These are phyloP conservation scores for Casuarina equisetifolia DNA, from an alignment of 306 rosid genomes.

Conservation along the genomic window DNA sequence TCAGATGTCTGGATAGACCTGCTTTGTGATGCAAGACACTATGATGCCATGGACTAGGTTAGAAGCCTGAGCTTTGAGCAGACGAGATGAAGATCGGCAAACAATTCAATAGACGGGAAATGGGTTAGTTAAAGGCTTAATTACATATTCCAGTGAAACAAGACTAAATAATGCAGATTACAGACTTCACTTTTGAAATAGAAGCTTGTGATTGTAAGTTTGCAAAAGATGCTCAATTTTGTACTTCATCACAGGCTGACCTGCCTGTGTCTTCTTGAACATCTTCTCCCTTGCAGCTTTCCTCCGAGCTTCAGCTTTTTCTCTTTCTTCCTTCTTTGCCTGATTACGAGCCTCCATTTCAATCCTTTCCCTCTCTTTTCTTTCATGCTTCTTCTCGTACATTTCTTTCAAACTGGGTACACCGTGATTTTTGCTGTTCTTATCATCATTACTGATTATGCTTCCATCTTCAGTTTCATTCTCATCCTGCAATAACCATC, in stretches of 20 bases:
- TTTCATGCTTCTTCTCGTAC: constrained; percentile 57
- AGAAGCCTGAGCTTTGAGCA: neutral
- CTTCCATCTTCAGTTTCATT: constrained; percentile 29
- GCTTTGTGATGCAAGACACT: neutral
- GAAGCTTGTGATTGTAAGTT: constrained; percentile 22
- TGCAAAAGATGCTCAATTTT: constrained; percentile 76
- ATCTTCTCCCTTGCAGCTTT: constrained; percentile 56
- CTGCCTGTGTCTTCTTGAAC: constrained; percentile 65
- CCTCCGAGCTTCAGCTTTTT: constrained; percentile 56
- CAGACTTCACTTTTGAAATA: neutral
- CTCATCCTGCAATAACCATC: constrained; percentile 42
- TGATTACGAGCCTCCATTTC: constrained; percentile 58
- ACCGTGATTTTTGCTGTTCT: constrained; percentile 36
- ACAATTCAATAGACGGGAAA: neutral
- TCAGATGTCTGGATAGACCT: neutral
- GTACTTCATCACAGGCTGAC: constrained; percentile 93
- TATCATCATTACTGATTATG: constrained; percentile 15
- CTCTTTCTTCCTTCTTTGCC: constrained; percentile 56
- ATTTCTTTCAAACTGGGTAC: constrained; percentile 46
- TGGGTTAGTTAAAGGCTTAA: neutral
- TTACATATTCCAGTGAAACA: neutral
- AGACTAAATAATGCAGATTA: neutral
- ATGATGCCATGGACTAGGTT: no score
- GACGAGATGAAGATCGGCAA: neutral
- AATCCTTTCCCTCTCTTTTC: constrained; percentile 57